Conservation (phyloP, 2,329 filamentous ascomycete species). For the Camillea tinctor region DNA sequence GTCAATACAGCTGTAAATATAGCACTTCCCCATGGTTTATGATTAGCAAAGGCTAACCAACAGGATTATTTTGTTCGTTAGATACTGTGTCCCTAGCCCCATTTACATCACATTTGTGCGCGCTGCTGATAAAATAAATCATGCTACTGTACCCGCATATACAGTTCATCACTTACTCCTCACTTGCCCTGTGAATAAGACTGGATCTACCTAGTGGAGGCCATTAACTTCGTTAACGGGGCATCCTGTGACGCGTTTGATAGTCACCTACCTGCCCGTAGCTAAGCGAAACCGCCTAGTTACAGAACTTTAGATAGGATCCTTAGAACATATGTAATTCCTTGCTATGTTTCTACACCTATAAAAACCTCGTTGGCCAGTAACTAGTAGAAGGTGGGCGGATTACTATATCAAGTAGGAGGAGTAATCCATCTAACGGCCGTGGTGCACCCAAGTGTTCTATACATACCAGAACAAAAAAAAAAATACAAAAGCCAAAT, state of each 20-base stretch:
- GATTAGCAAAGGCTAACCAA: not conserved
- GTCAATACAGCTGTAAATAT: not conserved
- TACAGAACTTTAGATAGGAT: not conserved
- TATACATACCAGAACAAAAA: no score
- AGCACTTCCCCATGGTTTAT: not conserved
- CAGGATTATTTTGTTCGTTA: not conserved
- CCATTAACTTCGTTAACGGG: not conserved
- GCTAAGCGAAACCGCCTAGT: not conserved
- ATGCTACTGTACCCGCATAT: no score
- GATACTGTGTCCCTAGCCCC: not conserved
- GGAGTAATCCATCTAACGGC: no score
- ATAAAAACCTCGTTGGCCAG: not conserved
- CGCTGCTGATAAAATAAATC: not conserved
- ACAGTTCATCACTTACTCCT: no score
- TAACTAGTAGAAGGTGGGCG: no score
- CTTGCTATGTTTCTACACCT: not conserved
- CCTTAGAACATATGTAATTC: not conserved
- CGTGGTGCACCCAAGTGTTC: no score
- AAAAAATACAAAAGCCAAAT: no score
- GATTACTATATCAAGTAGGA: no score
- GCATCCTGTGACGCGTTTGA: not conserved
- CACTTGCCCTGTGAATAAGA: no score
- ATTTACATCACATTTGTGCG: not conserved
- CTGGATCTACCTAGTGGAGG: no score
- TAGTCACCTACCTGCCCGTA: not conserved